Evolutionary conservation across 2,329 filamentous ascomycete genomes (phyloP), one percentile per base, ranked within the genome.

Genomic region (Neonectria magnoliae): DNA sequence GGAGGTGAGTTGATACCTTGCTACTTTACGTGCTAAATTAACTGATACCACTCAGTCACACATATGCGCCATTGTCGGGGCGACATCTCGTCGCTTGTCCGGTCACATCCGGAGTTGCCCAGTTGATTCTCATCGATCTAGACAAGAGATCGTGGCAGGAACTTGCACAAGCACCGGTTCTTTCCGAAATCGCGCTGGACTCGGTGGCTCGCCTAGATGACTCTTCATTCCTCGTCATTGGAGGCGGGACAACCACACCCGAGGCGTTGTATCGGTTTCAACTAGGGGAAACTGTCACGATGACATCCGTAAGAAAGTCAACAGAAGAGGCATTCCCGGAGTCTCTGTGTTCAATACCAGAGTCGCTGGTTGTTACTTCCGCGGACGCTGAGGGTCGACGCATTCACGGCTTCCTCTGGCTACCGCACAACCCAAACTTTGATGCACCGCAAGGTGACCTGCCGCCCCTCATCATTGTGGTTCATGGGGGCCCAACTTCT

Each of bases 401-500:
- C 41, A 71, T 84, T 4, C 74, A 84, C 65, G 83, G 82, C 14
- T 83, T 85, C 64, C 81, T 84, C 38, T 84, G 81, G 76, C 79
- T 81, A 22, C 86, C 85, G 3, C 77, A 78, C 20, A 88, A 86
- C 64, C 80, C 81, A 0, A 64, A 75, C 3, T 87, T 79, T 65
- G 58, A 68, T 1, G 79, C 77, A 0, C 80, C 81, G 0, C 69
- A 73, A 0, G 78, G 73, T 1, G 74, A 75, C 0, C 77, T 80
- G 0, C 85, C 85, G 1, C 84, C 86, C 1, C 75, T 87, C 1
- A 82, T 88, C 25, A 76, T 87, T 51, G 77, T 75, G 3, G 78
- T 82, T 0, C 86, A 88, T 38, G 86, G 85, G 5, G 86, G 85
- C 0, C 86, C 81, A n/a, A 87, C 82, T 0, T 74, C 75, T 1